These are phyloP conservation scores for Coniochaeta sp. DNA, from an alignment of 2,329 filamentous ascomycete species.

Conservation along the genomic window DNA sequence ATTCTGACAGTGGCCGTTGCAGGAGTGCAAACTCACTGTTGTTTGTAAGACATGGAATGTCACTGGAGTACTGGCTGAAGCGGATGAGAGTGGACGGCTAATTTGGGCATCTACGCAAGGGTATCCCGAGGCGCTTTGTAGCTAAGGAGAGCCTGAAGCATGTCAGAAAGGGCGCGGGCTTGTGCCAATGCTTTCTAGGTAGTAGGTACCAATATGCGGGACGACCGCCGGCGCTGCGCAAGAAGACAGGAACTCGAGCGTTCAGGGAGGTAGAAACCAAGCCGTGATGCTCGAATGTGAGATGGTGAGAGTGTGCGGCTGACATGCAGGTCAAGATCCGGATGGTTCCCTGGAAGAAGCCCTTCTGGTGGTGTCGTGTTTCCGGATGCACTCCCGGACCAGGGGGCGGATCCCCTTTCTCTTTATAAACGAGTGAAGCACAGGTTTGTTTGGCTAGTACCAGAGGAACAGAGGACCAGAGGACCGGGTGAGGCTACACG, in stretches of 20 bases:
- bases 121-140: neutral
- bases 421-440: neutral
- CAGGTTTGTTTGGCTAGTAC: neutral
- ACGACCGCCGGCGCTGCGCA: neutral
- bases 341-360: neutral
- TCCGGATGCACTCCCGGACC: neutral
- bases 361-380: no score
- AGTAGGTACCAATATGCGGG: neutral
- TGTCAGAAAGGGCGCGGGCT: no score
- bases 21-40: neutral
- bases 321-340: neutral
- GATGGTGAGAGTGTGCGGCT: no score
- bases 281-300: neutral
- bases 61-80: neutral
- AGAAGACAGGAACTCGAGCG: neutral
- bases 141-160: neutral
- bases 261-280: neutral
- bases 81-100: neutral
- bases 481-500: neutral
- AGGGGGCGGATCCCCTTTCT: neutral
- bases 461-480: no score
- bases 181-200: no score
- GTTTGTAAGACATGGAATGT: neutral
- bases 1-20: neutral
- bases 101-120: neutral